Conservation (phyloP, 192 early-diverging fungal genomes). For the Mortierella claussenii region DNA sequence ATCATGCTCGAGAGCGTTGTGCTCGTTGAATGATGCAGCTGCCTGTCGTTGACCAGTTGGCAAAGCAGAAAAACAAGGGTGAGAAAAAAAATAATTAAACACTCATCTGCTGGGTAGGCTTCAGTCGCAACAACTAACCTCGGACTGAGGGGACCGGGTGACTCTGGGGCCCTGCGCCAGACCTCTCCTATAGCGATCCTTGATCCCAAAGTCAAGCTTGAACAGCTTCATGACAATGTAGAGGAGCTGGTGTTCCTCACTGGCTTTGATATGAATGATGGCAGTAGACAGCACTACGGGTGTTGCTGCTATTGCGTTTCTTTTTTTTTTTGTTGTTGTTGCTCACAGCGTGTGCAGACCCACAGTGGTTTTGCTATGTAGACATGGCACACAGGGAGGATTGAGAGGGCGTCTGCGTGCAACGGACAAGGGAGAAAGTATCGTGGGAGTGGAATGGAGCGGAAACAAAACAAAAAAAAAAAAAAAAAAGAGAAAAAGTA, state of each 20-base stretch:
- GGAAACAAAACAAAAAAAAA: no score
- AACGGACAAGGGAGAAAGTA: no score
- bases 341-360: not conserved
- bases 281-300: not conserved
- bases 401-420: not conserved
- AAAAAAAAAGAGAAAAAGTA: not conserved
- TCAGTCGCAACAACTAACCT: conserved; percentile 6
- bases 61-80: not conserved
- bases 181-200: conserved; percentile 47
- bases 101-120: no score
- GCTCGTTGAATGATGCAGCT: not conserved
- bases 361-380: not conserved
- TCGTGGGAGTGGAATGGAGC: no score
- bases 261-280: not conserved
- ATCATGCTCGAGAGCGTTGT: conserved; percentile 9
- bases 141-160: conserved; percentile 36
- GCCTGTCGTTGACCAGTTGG: not conserved
- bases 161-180: conserved; percentile 18
- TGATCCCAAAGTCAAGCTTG: conserved; percentile 41
- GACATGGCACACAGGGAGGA: not conserved
- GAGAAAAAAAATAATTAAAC: not conserved
- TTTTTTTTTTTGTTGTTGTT: not conserved
- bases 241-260: no score
- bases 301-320: not conserved
- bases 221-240: conserved; percentile 53